Evolutionary conservation across 2,329 filamentous ascomycete species (phyloP).

Genomic region (Sclerotinia sclerotiorum): DNA sequence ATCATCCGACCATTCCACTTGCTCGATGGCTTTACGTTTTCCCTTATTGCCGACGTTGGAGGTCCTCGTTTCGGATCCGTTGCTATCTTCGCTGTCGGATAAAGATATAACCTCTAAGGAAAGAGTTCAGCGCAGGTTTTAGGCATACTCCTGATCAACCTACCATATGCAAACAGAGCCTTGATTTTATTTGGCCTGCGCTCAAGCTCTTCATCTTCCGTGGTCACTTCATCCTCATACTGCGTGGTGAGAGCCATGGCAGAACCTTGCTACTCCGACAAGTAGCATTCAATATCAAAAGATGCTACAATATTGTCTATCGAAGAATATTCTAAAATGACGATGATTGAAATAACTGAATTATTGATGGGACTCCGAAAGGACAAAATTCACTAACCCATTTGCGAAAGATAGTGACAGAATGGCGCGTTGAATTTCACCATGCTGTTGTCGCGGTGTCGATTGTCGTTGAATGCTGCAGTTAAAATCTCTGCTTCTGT

Average conservation of each 20-base stretch:
- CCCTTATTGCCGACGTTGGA: slow-evolving; percentile 27
- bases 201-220: slow-evolving; percentile 1
- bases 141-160: not conserved
- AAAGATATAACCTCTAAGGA: slow-evolving; percentile 31
- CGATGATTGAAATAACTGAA: not conserved
- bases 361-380: not conserved
- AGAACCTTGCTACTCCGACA: not conserved
- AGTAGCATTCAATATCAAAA: not conserved
- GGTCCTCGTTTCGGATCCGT: slow-evolving; percentile 31
- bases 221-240: slow-evolving; percentile 1
- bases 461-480: not conserved
- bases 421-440: not conserved
- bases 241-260: not conserved
- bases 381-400: not conserved
- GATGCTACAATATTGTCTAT: not conserved
- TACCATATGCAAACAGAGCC: slow-evolving; percentile 5
- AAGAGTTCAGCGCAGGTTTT: slow-evolving; percentile 23
- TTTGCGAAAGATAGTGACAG: not conserved
- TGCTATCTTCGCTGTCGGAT: slow-evolving; percentile 23
- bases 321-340: too few relatives aligned
- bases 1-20: slow-evolving; percentile 54
- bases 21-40: slow-evolving; percentile 39
- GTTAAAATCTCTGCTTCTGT: not conserved
- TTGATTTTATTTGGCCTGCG: slow-evolving; percentile 10
- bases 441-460: not conserved